Conservation (phyloP, 495 filamentous ascomycete genomes). For the Neurospora hispaniola region DNA sequence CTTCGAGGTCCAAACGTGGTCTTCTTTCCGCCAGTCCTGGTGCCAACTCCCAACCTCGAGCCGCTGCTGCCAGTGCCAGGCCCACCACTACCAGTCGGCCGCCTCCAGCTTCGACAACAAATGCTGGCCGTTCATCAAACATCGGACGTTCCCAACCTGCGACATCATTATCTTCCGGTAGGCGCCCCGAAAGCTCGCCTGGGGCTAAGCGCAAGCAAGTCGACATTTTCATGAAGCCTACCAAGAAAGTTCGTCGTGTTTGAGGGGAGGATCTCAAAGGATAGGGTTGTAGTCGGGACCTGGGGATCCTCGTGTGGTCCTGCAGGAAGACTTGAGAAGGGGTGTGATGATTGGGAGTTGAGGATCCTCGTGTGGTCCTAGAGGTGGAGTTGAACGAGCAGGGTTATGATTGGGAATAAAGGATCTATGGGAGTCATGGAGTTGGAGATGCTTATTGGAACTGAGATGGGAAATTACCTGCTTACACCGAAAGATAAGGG, state of each 20-base stretch:
- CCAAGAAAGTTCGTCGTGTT: conserved; percentile 3
- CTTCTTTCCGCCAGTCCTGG: conserved; percentile 11
- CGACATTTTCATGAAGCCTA: conserved; percentile 25
- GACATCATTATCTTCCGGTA: neutral
- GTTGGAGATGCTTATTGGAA: neutral
- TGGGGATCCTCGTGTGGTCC: neutral
- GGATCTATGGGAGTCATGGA: neutral
- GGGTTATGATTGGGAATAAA: neutral
- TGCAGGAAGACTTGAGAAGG: too few relatives aligned
- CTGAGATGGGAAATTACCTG: neutral
- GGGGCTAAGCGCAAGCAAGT: conserved; percentile 20
- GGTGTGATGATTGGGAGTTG: too few relatives aligned
- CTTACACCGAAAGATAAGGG: neutral
- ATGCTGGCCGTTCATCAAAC: neutral
- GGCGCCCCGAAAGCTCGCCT: neutral
- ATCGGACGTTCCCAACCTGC: neutral
- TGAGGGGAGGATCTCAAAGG: neutral
- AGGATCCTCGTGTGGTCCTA: neutral
- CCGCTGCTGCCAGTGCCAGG: neutral
- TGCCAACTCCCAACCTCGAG: conserved; percentile 6
- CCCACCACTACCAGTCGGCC: neutral
- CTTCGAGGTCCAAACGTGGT: conserved; percentile 1
- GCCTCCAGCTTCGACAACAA: neutral
- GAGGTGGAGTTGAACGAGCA: neutral
- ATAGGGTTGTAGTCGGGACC: neutral